Evolutionary conservation across 2,329 filamentous ascomycete genomes (phyloP), one percentile per base, ranked within the genome.

Genomic region (Blastomyces gilchristii): DNA sequence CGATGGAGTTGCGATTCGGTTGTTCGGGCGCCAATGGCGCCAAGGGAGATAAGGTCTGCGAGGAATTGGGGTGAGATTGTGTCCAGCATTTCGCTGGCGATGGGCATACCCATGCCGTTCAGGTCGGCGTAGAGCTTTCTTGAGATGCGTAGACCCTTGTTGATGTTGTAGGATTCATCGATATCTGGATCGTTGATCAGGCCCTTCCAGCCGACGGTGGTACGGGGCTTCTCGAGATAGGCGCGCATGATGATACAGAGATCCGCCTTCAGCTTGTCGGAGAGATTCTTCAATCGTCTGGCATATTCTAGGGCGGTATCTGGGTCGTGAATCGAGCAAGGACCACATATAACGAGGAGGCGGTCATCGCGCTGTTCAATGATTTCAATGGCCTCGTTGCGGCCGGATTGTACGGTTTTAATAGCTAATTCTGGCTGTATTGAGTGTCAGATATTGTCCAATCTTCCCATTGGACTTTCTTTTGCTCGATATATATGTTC

Each of bases 171-270:
- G 73, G 88, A 94, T 76, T 94, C 88, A 77, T 99, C 91, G 75
- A 99, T 96, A 72, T 97, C 92, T 2, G 94, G 94, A 77, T 99
- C 94, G 79, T 99, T 99, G 83, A 99, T 97, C 76, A 99, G 83
- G 61, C 94, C 94, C 81, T 99, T 99, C 94, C 94, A 99, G 74
- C 94, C 94, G 59, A 99, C 92, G 0, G 94, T 99, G 59, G 94
- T 99, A 65, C 94, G 88, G 52, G 94, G 94, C 83, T 99, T 99
- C 83, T 99, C 94, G 60, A 99, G 88, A 84, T 99, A 99, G 73
- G 92, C 91, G 71, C 94, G 90, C 94, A 99, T 99, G 72, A 99
- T 87, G 75, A 99, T 89, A 76, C 87, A 87, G 57, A 99, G 83
- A 74, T 97, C 92, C 70, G 86, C 82, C 65, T 87, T 85, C 66